Evolutionary conservation across 2,329 filamentous ascomycete genomes (phyloP).

Genomic region (Botrytis deweyae): DNA sequence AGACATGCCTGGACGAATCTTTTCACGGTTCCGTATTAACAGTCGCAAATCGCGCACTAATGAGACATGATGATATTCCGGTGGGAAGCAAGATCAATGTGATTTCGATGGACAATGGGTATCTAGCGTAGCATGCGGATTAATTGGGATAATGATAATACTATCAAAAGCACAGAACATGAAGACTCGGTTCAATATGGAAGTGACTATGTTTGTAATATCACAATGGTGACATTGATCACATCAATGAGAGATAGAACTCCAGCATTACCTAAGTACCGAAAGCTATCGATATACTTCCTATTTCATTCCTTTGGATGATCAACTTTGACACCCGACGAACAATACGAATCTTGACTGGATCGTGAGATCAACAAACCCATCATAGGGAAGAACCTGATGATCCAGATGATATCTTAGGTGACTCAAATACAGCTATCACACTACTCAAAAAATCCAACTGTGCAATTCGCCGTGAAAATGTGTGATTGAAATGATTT

Average conservation of each 20-base stretch:
- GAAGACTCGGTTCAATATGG: background rate
- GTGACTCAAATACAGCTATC: too few species aligned
- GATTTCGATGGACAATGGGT: background rate
- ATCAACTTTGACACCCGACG: too few species aligned
- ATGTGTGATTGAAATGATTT: background rate
- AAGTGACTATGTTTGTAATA: background rate
- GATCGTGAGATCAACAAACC: background rate
- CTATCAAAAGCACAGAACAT: background rate
- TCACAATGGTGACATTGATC: background rate
- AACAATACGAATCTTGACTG: background rate
- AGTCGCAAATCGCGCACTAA: too few species aligned
- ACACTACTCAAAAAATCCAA: too few species aligned
- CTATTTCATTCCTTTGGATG: rapidly evolving
- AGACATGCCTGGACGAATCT: background rate
- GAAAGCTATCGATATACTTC: too few species aligned
- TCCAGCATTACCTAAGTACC: background rate
- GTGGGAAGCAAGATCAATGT: background rate
- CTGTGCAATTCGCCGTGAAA: rapidly evolving
- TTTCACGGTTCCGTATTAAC: background rate
- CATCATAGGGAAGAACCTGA: too few species aligned
- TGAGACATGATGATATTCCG: too few species aligned
- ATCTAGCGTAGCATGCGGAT: background rate
- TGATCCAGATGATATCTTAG: too few species aligned
- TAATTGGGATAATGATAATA: background rate
- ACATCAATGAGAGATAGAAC: background rate